Evolutionary conservation across 1,139 yeast genomes (phyloP).

Genomic region (Suhomyces kunorum): DNA sequence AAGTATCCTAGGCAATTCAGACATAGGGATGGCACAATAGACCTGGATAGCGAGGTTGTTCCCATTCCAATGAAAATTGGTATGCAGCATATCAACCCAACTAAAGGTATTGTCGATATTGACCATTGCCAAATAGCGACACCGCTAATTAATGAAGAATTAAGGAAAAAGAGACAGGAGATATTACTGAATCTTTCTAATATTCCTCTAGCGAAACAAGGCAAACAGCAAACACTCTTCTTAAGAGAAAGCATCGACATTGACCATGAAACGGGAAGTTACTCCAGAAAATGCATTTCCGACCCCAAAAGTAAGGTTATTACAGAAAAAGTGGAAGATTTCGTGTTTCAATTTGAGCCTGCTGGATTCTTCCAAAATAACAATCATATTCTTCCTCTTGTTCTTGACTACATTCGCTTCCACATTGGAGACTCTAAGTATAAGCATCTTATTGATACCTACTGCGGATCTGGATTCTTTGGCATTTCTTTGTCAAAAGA

Average conservation of each 20-base stretch:
- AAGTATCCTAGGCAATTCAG: slow-evolving; percentile 17
- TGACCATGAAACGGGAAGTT: slow-evolving; percentile 36
- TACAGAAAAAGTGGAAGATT: slow-evolving; percentile 35
- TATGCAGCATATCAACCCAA: slow-evolving; percentile 30
- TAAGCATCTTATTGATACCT: slow-evolving; percentile 43
- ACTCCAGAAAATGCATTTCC: slow-evolving; percentile 27
- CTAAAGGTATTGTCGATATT: slow-evolving; percentile 30
- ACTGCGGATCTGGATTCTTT: slow-evolving; percentile 51
- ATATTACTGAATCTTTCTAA: slow-evolving; percentile 11
- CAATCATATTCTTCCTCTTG: slow-evolving; percentile 35
- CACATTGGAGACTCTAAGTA: slow-evolving; percentile 21
- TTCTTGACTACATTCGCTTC: slow-evolving; percentile 34
- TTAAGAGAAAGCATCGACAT: slow-evolving; percentile 39
- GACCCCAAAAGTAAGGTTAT: slow-evolving; percentile 25
- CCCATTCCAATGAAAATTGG: slow-evolving; percentile 26
- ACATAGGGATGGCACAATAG: background rate
- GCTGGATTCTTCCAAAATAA: slow-evolving; percentile 42
- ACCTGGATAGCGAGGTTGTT: background rate
- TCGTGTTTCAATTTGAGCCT: slow-evolving; percentile 35
- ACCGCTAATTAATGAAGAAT: slow-evolving; percentile 25
- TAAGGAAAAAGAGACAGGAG: slow-evolving; percentile 17
- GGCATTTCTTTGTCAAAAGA: slow-evolving; percentile 39
- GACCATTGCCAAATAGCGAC: slow-evolving; percentile 36
- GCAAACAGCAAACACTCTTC: slow-evolving; percentile 21
- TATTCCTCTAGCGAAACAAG: slow-evolving; percentile 10